These are phyloP conservation scores for Fusarium pininemorale DNA, from an alignment of 2,329 filamentous ascomycete genomes.

Conservation along the genomic window DNA sequence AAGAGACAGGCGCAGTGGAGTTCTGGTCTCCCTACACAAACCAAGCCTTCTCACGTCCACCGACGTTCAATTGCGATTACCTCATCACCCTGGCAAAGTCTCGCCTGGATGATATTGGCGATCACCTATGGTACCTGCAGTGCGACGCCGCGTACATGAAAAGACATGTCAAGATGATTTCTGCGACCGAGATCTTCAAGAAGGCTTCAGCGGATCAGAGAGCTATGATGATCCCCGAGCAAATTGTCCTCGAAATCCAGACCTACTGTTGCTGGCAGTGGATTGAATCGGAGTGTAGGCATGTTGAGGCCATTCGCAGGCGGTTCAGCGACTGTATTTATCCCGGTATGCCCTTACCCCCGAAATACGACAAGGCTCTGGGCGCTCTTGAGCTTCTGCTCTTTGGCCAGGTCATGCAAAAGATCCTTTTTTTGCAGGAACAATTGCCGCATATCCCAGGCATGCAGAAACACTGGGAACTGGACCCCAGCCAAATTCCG, in stretches of 20 bases:
- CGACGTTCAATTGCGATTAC: accelerated
- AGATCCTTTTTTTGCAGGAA: too few relatives aligned
- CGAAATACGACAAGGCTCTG: accelerated
- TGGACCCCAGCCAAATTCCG: too few relatives aligned
- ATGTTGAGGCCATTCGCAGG: accelerated
- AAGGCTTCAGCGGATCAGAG: too few relatives aligned
- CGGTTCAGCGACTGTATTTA: not conserved
- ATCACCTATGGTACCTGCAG: not conserved
- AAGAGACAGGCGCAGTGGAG: accelerated
- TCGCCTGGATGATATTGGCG: accelerated
- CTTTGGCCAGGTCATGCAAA: not conserved
- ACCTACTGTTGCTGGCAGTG: too few relatives aligned
- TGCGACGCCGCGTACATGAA: accelerated
- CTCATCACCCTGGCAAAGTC: accelerated
- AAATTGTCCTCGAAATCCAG: too few relatives aligned
- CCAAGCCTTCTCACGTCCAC: accelerated
- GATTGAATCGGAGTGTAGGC: not conserved
- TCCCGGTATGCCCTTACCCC: not conserved
- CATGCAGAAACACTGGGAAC: not conserved
- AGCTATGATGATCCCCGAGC: too few relatives aligned
- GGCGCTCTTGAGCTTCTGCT: not conserved
- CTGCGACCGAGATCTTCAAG: accelerated
- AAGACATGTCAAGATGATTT: accelerated
- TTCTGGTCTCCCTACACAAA: not conserved
- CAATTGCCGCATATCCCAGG: not conserved